phyloP scores from a whole-genome alignment of 257 asterid genomes.

The Capsicum rhomboideum region DNA sequence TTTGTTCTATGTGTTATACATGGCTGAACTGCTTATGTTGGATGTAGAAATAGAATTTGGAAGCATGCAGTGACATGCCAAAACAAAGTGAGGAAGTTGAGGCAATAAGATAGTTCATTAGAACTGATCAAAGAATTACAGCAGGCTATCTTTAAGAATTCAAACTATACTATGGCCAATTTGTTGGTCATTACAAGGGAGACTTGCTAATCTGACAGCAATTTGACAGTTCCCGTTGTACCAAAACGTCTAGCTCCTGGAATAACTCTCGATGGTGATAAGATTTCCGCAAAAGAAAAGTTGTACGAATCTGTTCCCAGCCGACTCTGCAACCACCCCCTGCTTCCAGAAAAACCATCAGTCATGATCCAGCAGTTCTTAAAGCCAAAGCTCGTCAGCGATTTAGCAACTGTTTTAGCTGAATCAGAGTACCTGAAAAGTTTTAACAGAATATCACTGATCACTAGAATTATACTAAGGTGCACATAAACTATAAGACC shows the following conservation, averaged over 20 bases:
- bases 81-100: not conserved
- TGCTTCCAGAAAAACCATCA: slow-evolving; percentile 89
- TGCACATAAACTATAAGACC: not conserved
- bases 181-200: slow-evolving; percentile 6
- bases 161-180: not conserved
- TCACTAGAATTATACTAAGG: not conserved
- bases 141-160: not conserved
- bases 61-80: not conserved
- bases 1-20: not conserved
- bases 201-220: slow-evolving; percentile 51
- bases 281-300: slow-evolving; percentile 53
- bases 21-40: not conserved
- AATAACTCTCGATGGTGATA: slow-evolving; percentile 72
- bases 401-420: slow-evolving; percentile 73
- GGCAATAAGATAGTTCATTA: slow-evolving; percentile 1
- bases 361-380: slow-evolving; percentile 69
- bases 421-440: slow-evolving; percentile 68
- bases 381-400: slow-evolving; percentile 78
- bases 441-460: not conserved
- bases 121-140: slow-evolving; percentile 10
- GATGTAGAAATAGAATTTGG: not conserved
- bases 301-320: slow-evolving; percentile 76
- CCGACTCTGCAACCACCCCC: slow-evolving; percentile 88
- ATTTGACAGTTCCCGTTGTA: slow-evolving; percentile 51
- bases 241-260: slow-evolving; percentile 53